Base-by-base conservation (phyloP, 1,284 basidiomycete genomes). In the Ceratobasidium sp. region DNA sequence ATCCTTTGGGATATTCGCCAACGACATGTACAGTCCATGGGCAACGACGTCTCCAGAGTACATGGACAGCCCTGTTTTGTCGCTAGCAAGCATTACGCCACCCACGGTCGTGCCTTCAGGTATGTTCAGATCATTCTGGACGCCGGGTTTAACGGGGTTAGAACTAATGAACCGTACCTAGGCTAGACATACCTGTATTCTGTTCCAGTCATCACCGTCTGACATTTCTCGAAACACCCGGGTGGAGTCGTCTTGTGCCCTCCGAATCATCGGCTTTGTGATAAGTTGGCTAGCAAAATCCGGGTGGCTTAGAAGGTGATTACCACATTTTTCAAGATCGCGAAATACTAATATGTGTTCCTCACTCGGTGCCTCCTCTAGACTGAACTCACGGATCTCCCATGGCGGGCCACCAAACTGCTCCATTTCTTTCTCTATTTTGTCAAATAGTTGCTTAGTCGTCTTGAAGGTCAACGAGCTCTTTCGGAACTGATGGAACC, bases 1-100 rank as follows among this genome's bases (percentile, higher is more conserved):
- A 20, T 42, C 42, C 64, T 67, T 67, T 23, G 12, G 20, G 26
- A 67, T 67, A 67, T 67, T 67, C 40, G 64, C 64, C n/a, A 67
- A 42, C 3, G 40, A 20, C 33, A 44, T 44, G 42, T 67, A 67
- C 3, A 67, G 20, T n/a, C 40, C 40, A 28, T 67, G 64, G 15
- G 64, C 64, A 23, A 49, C 42, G 39, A 67, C 42, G n/a, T 67
- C 64, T 33, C 64, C 64, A 42, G 40, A 40, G 64, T 44, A 28
- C n/a, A 23, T 23, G 15, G 64, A 44, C 42, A 67, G 26, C 13
- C 3, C 42, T 12, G 64, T 67, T 20, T 42, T 67, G 42, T 67
- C 64, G 26, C 40, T 44, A 28, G 42, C 42, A 23, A 67, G 20
- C 3, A 67, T 67, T 18, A 42, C 64, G 10, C 40, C 64, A n/a